Base-by-base conservation (phyloP, 345 rosid species). In the Hevea brasiliensis region DNA sequence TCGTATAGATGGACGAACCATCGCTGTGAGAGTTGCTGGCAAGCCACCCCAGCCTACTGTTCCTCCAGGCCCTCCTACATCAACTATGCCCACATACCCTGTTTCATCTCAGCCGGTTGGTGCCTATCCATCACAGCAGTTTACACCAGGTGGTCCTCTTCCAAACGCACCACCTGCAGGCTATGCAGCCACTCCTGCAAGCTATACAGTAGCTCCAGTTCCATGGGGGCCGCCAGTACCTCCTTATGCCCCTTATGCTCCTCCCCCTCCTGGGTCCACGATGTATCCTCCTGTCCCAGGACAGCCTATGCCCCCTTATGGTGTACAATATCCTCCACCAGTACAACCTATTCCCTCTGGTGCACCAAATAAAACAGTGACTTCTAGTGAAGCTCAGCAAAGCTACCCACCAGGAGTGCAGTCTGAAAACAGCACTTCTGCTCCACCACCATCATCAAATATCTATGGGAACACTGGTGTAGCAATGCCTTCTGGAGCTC, bases 171-270 rank as follows among this genome's bases (percentile, higher is more conserved):
- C 89, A 23, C 87, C 91, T 62, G 71, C 73, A 26, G 84, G 85
- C 79, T 94, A 86, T 77, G 75, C 79, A 2, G 83, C 85, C 7
- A 76, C 86, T 78, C 80, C 74, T 67, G 35, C 79, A 4, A 37
- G 58, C 70, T 79, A 75, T 71, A 41, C 45, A 8, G 82, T 74
- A 61, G 37, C 70, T 66, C 92, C 92, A 6, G 90, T 86, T 79
- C 98, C 98, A 50, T 95, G 99, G 99, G 97, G 92, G 61, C 88
- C 93, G n/a, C 92, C 92, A 13, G 85, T 85, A 74, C 92, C 97
- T 50, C 82, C 85, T 59, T 91, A 90, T 85, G 84, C 90, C 68
- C 76, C 85, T n/a, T 96, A 93, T 82, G 82, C 93, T 61, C 81
- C 81, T 45, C 81, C 76, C 6, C 92, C 97, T 75, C 93, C 95